phyloP scores from a whole-genome alignment of 2,329 filamentous ascomycete genomes.

The Didymellaceae sp. region DNA sequence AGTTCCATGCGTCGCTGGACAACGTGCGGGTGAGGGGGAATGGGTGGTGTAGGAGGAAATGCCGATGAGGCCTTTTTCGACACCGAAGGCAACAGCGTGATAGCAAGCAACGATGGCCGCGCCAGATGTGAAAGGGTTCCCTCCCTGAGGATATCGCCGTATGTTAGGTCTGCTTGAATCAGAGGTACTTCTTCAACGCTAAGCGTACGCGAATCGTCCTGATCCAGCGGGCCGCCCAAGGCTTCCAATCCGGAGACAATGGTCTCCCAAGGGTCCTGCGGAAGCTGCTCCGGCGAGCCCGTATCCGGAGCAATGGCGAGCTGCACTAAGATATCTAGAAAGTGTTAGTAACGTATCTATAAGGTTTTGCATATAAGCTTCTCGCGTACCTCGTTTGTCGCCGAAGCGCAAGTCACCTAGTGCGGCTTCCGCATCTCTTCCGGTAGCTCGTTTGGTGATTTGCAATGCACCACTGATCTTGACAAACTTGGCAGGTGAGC shows the following conservation, averaged over 20 bases:
- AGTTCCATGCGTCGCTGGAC: slow-evolving; percentile 98
- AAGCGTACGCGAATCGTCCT: slow-evolving; percentile 79
- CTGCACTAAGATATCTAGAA: slow-evolving; percentile 85
- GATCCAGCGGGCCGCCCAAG: slow-evolving; percentile 83
- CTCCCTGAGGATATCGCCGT: slow-evolving; percentile 91
- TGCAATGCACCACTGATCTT: slow-evolving; percentile 97
- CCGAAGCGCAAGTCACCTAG: slow-evolving; percentile 93
- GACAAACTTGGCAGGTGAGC: slow-evolving; percentile 96
- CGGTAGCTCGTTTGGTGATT: slow-evolving; percentile 94
- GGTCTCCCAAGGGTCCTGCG: slow-evolving; percentile 95
- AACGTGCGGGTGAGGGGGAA: slow-evolving; percentile 92
- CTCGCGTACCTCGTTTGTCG: slow-evolving; percentile 72
- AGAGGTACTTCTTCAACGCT: slow-evolving; percentile 95
- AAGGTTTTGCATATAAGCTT: neutral
- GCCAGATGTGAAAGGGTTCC: slow-evolving; percentile 85
- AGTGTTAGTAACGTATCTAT: slow-evolving; percentile 18
- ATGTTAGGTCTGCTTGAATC: slow-evolving; percentile 91
- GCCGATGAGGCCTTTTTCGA: slow-evolving; percentile 63
- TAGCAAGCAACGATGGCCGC: slow-evolving; percentile 87
- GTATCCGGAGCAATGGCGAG: slow-evolving; percentile 90
- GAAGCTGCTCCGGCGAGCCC: slow-evolving; percentile 79
- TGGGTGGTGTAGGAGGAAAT: slow-evolving; percentile 68
- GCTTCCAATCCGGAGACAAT: slow-evolving; percentile 96
- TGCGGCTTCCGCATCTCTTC: slow-evolving; percentile 89
- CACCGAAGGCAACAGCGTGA: slow-evolving; percentile 86